Conservation (phyloP, 2,329 filamentous ascomycete species). For the Pseudocercospora macadamiae region DNA sequence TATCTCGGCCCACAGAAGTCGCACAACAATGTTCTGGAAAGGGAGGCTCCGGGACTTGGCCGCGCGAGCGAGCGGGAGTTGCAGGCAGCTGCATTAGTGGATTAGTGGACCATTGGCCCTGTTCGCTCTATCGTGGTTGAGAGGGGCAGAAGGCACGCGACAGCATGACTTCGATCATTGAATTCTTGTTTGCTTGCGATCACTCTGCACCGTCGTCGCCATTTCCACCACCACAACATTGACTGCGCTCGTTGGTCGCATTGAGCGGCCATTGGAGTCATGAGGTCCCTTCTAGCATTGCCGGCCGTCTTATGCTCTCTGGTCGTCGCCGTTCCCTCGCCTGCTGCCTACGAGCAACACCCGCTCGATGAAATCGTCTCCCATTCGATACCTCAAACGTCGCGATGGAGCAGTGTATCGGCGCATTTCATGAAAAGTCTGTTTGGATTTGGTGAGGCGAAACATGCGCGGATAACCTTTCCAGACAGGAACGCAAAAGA, state of each 20-base stretch:
- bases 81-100: not conserved
- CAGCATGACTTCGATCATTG: not conserved
- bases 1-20: too few species aligned
- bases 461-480: conserved; percentile 7
- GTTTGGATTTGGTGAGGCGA: conserved; percentile 13
- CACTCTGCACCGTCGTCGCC: too few species aligned
- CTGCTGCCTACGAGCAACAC: conserved; percentile 16
- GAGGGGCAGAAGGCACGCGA: too few species aligned
- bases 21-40: too few species aligned
- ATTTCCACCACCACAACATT: too few species aligned
- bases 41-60: too few species aligned
- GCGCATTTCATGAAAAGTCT: conserved; percentile 20
- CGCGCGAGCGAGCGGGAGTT: not conserved
- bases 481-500: not conserved
- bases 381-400: conserved; percentile 1
- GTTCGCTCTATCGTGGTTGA: too few species aligned
- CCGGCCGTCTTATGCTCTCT: conserved; percentile 18
- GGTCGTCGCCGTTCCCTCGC: conserved; percentile 23
- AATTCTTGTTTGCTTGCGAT: too few species aligned
- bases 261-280: conserved; percentile 3
- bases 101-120: too few species aligned
- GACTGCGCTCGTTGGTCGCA: not conserved
- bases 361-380: conserved; percentile 11
- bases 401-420: conserved; percentile 23
- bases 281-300: conserved; percentile 14